Evolutionary conservation across 2,329 filamentous ascomycete genomes (phyloP).

Genomic region (Curvularia lunata): DNA sequence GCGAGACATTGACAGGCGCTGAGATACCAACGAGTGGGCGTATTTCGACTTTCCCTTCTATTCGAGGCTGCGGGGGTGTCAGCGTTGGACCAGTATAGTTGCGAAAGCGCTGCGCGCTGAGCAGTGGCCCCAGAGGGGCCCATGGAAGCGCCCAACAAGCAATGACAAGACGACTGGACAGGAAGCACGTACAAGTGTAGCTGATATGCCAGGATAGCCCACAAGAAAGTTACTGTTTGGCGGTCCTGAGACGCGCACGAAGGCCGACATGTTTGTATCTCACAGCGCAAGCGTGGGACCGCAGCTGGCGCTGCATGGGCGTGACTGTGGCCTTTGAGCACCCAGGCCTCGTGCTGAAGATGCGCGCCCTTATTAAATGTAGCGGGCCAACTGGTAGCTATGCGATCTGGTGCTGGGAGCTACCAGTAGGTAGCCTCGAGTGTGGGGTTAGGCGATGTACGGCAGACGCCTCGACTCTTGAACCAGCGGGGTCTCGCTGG

Average conservation of each 20-base stretch:
- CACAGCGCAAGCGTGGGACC: constrained; percentile 45
- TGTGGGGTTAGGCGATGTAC: constrained; percentile 28
- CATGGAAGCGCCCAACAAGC: constrained; percentile 8
- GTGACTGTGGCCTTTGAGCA: constrained; percentile 26
- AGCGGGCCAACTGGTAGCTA: constrained; percentile 17
- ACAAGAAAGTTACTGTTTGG: constrained; percentile 97
- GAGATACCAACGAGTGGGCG: constrained; percentile 83
- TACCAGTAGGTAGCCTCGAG: constrained; percentile 28
- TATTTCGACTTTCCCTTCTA: constrained; percentile 98
- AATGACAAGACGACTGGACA: constrained; percentile 5
- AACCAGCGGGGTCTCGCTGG: constrained; percentile 32
- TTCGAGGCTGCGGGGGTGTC: constrained; percentile 72
- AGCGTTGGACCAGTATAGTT: constrained; percentile 24
- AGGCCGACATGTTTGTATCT: constrained; percentile 63
- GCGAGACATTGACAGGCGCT: constrained; percentile 86
- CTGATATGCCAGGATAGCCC: constrained; percentile 96
- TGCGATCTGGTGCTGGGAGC: constrained; percentile 16
- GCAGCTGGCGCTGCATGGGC: constrained; percentile 47
- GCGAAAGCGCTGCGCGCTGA: constrained; percentile 12
- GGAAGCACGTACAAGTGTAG: constrained; percentile 78
- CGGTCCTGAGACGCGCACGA: constrained; percentile 94
- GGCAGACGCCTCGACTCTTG: constrained; percentile 18
- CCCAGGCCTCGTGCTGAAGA: constrained; percentile 7
- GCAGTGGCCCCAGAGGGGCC: background rate
- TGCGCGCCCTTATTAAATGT: constrained; percentile 16